Percentiles rank a stretch among this genome's conserved stretches.
These are phyloP conservation scores for Trichoderma brevicompactum DNA, from an alignment of 2,329 filamentous ascomycete genomes.

Conservation along the genomic window DNA sequence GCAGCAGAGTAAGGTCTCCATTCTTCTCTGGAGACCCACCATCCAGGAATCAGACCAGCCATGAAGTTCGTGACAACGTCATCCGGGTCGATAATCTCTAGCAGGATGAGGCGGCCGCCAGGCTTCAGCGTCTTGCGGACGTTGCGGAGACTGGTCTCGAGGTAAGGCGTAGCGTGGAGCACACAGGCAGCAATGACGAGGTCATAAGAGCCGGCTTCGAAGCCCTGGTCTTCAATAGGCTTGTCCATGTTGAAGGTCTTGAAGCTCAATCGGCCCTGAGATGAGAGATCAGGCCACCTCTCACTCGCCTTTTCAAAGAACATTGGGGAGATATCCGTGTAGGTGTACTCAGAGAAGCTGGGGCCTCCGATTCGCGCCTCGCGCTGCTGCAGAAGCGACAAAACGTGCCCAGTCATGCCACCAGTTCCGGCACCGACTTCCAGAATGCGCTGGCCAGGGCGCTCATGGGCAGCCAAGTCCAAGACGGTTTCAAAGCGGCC, in stretches of 20 bases:
- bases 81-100: conserved; percentile 10
- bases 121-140: conserved; percentile 11
- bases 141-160: neutral
- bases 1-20: conserved; percentile 14
- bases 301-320: conserved; percentile 39
- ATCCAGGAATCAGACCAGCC: conserved; percentile 15
- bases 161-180: conserved; percentile 4
- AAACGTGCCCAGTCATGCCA: conserved; percentile 39
- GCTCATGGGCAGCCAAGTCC: conserved; percentile 38
- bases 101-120: conserved; percentile 11
- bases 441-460: conserved; percentile 43
- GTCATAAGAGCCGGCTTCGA: conserved; percentile 41
- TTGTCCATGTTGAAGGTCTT: conserved; percentile 38
- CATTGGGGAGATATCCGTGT: conserved; percentile 46
- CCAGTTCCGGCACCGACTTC: conserved; percentile 49
- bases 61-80: conserved; percentile 10
- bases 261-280: conserved; percentile 30
- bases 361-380: conserved; percentile 31
- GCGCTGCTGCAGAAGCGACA: conserved; percentile 34
- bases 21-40: conserved; percentile 14
- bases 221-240: conserved; percentile 40
- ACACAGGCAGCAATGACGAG: conserved; percentile 43
- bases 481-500: neutral
- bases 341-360: conserved; percentile 42
- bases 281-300: conserved; percentile 20